Conservation (phyloP, 768 basidiomycete genomes). For the Lentinula boryana region DNA sequence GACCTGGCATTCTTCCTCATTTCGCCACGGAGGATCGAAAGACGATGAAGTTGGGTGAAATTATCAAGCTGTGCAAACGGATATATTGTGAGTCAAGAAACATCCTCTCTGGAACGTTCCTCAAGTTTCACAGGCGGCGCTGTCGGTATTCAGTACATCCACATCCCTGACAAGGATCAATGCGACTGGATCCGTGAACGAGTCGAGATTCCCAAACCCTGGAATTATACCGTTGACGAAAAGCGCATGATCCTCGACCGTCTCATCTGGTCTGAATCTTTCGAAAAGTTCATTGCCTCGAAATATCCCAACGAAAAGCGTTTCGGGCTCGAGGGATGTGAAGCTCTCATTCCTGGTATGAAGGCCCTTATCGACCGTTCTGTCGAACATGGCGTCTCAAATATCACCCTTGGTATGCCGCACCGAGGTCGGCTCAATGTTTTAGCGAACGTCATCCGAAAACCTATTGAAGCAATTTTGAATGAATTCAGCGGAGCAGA, state of each 20-base stretch:
- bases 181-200: slow-evolving; percentile 99
- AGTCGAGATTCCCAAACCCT: slow-evolving; percentile 90
- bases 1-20: slow-evolving; percentile 93
- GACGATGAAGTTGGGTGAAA: slow-evolving; percentile 86
- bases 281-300: slow-evolving; percentile 97
- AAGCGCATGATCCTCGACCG: slow-evolving; percentile 99
- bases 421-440: slow-evolving; percentile 99
- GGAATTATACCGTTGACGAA: slow-evolving; percentile 97
- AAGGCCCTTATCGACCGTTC: slow-evolving; percentile 98
- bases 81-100: slow-evolving; percentile 77
- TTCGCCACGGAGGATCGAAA: slow-evolving; percentile 84
- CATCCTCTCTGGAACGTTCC: not conserved
- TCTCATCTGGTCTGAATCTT: slow-evolving; percentile 99
- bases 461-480: slow-evolving; percentile 95
- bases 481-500: slow-evolving; percentile 89
- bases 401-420: slow-evolving; percentile 98
- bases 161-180: slow-evolving; percentile 97
- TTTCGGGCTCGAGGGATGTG: slow-evolving; percentile 98
- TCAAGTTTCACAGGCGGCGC: slow-evolving; percentile 57
- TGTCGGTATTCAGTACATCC: slow-evolving; percentile 86
- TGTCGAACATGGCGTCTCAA: slow-evolving; percentile 92
- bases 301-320: slow-evolving; percentile 99
- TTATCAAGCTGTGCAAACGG: slow-evolving; percentile 83
- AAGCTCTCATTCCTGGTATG: slow-evolving; percentile 97
- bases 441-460: slow-evolving; percentile 96